A percentile compares a stretch with the other conserved stretches of the same genome.
Conservation (phyloP, 129 eudicot genomes). For the Flaveria brownii region DNA sequence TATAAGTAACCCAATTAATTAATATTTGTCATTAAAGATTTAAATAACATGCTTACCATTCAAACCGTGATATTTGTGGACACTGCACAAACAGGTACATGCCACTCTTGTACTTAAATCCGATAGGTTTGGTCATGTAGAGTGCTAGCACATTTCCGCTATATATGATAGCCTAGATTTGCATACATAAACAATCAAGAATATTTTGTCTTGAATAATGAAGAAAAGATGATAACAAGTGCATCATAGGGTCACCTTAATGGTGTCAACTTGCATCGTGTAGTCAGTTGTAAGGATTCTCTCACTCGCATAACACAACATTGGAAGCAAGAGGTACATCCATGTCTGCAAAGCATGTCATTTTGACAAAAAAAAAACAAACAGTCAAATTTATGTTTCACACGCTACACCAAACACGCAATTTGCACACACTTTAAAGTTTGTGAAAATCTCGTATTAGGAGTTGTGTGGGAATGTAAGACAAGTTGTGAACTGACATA, state of each 20-base stretch:
- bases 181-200: slow-evolving; percentile 3
- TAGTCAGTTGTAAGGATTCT: slow-evolving; percentile 68
- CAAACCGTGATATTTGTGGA: slow-evolving; percentile 76
- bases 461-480: background rate
- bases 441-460: background rate
- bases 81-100: slow-evolving; percentile 97
- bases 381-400: slow-evolving; percentile 18
- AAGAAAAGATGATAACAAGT: background rate
- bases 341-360: slow-evolving; percentile 63
- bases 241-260: slow-evolving; percentile 56
- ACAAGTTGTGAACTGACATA: slow-evolving; percentile 35
- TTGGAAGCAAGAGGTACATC: slow-evolving; percentile 78
- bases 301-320: slow-evolving; percentile 60
- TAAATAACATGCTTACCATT: slow-evolving; percentile 55
- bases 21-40: background rate
- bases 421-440: background rate
- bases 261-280: slow-evolving; percentile 48
- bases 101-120: slow-evolving; percentile 93
- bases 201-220: background rate
- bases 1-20: background rate
- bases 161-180: slow-evolving; percentile 83
- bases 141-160: slow-evolving; percentile 83
- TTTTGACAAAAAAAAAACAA: background rate
- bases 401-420: background rate
- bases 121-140: slow-evolving; percentile 86